Evolutionary conservation across 78 protist species (phyloP), one percentile per base, ranked within the genome.

Genomic region (Mastigamoeba balamuthi): DNA sequence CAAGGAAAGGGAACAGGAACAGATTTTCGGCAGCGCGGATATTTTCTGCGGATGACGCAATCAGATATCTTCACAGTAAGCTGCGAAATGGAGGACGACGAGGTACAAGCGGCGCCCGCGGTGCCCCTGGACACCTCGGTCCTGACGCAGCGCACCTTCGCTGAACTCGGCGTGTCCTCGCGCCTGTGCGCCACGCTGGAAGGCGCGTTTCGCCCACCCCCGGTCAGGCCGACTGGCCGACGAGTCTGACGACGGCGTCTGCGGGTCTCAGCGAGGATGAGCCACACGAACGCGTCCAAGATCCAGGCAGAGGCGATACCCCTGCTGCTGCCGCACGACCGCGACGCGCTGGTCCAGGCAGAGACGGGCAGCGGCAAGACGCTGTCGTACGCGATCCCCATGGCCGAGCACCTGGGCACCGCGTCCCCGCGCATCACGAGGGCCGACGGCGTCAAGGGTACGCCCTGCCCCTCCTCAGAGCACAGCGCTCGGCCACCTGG

Each of bases 321-420:
- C 5, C 82, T 83, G 25, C 48, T 81, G n/a, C 70, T 91, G 40
- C 39, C 78, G 58, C 17, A 48, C 30, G 94, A 90, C 48, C 76
- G 39, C 10, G 89, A 90, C 66, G 88, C 77, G 28, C 27, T 90
- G 48, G 78, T 90, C 28, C 44, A 77, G 9, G 81, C 88, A 1
- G 85, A 87, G n/a, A 90, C 94, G 25, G 98, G 98, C 66, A 75
- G 89, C 17, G 98, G 98, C 41, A 95, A 95, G 76, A 94, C 98
- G 30, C 39, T 92, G 6, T 87, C 97, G 5, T 95, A 88, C 79
- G 40, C 85, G 10, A 67, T 93, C 3, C 98, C 98, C 4, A 41
- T 88, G 1, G 71, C 93, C 9, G 75, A 89, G 27, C 73, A 81
- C 52, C 69, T 93, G 7, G 41, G 79, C 0, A 2, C 58, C 6